These are phyloP conservation scores for Rhodotorula toruloides DNA, from an alignment of 768 basidiomycete genomes.

Conservation along the genomic window DNA sequence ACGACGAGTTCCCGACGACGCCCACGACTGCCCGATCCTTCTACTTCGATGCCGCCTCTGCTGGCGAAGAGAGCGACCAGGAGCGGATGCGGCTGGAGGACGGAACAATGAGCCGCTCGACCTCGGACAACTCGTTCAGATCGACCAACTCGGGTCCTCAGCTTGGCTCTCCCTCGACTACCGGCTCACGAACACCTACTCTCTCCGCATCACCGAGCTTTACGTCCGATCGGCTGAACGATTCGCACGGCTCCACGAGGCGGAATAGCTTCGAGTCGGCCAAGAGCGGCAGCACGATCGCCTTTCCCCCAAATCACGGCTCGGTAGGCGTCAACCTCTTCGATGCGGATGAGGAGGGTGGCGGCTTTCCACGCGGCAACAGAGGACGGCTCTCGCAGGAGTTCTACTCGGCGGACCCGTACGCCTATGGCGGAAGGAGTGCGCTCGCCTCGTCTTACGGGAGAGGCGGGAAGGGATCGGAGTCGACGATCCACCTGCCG, in stretches of 20 bases:
- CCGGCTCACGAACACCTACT: conserved; percentile 7
- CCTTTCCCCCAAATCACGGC: conserved; percentile 28
- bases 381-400: background rate
- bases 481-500: conserved; percentile 11
- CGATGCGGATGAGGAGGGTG: background rate
- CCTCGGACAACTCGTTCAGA: conserved; percentile 5
- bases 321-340: conserved; percentile 3
- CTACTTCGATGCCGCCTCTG: conserved; percentile 17
- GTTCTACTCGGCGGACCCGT: conserved; percentile 11
- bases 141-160: background rate
- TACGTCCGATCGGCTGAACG: background rate
- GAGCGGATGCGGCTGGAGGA: background rate
- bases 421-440: background rate
- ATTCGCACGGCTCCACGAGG: background rate
- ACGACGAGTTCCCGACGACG: background rate
- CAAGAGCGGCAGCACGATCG: background rate
- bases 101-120: background rate
- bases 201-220: conserved; percentile 14
- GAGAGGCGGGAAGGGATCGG: background rate
- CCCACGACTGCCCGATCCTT: background rate
- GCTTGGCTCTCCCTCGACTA: background rate
- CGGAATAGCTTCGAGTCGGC: background rate
- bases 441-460: background rate
- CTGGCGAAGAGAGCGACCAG: background rate
- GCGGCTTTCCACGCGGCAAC: too few species aligned